Percentiles rank a stretch among this genome's conserved stretches.
Conservation (phyloP, 78 protist genomes). For the slime mould (Dictyostelium discoideum) region dicty_2.7 NC_007089.4:4509501-4510000, state of each 20-base stretch:
- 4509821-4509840: slow-evolving; percentile 17
- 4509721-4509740: not conserved
- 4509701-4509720: not conserved
- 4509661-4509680: slow-evolving; percentile 24
- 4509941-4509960: not conserved
- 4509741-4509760: slow-evolving; percentile 31
- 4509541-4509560: not conserved
- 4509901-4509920: not conserved
- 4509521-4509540: slow-evolving; percentile 6
- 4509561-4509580: slow-evolving; percentile 11
- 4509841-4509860: not conserved
- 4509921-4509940: not conserved
- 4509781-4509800: slow-evolving; percentile 9
- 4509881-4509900: not conserved
- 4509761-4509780: not conserved
- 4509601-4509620: slow-evolving; percentile 20
- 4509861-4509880: not conserved
- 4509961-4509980: slow-evolving; percentile 25
- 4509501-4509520: not conserved
- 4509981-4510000: slow-evolving; percentile 28
- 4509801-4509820: slow-evolving; percentile 18
- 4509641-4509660: slow-evolving; percentile 36
- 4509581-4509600: slow-evolving; percentile 26
- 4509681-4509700: not conserved
- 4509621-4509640: slow-evolving; percentile 31